Conservation (phyloP, 495 filamentous ascomycete genomes). For the Apodospora peruviana region DNA sequence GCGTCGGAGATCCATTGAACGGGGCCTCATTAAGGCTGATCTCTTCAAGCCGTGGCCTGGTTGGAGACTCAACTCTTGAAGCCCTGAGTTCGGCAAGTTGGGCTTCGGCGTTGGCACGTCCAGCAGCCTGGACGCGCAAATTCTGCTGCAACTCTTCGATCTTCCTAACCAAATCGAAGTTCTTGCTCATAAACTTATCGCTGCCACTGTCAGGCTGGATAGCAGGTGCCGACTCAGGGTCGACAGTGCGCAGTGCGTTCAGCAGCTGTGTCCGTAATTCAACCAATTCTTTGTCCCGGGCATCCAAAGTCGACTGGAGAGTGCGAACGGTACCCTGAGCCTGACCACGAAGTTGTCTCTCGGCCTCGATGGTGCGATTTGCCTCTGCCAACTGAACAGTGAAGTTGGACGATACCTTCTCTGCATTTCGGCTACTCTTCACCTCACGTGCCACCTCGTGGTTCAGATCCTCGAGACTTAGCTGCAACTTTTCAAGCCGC, state of each 20-base stretch:
- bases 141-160: conserved; percentile 86
- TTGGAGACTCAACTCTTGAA: conserved; percentile 67
- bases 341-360: conserved; percentile 78
- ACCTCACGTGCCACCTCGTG: conserved; percentile 90
- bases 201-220: conserved; percentile 40
- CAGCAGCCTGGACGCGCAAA: conserved; percentile 79
- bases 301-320: conserved; percentile 70
- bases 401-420: conserved; percentile 79
- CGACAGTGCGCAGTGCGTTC: conserved; percentile 76
- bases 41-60: conserved; percentile 68
- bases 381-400: conserved; percentile 82
- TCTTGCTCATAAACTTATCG: conserved; percentile 47
- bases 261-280: conserved; percentile 76
- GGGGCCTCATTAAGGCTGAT: conserved; percentile 79
- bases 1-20: conserved; percentile 69
- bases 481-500: conserved; percentile 87
- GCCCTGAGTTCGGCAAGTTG: conserved; percentile 78
- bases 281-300: conserved; percentile 68
- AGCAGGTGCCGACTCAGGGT: conserved; percentile 57
- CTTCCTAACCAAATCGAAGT: conserved; percentile 79
- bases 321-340: conserved; percentile 81
- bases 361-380: conserved; percentile 84
- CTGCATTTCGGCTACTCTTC: conserved; percentile 83
- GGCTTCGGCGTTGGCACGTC: conserved; percentile 73
- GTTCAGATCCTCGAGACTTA: conserved; percentile 87